A percentile compares a stretch with the other conserved stretches of the same genome.
Evolutionary conservation across 1,284 basidiomycete species (phyloP).

Genomic region (Exobasidium cylindrosporum): DNA sequence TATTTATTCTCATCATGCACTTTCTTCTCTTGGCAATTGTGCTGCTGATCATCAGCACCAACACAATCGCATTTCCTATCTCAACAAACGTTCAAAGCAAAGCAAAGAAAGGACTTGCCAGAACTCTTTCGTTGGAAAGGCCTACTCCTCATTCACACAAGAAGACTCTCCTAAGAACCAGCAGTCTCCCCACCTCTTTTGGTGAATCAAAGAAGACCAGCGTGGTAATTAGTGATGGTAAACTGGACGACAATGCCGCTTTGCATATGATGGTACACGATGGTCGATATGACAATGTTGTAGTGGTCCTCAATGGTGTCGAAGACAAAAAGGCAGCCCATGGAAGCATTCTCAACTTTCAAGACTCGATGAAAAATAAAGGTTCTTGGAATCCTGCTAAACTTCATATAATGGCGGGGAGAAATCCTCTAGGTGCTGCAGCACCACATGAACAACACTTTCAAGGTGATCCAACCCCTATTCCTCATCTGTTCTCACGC

Average conservation of each 20-base stretch:
- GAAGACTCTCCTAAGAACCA: too few species aligned
- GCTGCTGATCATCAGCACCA: too few species aligned
- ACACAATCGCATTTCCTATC: too few species aligned
- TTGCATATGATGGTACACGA: background rate
- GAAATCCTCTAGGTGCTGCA: background rate
- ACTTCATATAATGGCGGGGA: background rate
- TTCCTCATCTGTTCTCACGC: background rate
- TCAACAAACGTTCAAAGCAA: too few species aligned
- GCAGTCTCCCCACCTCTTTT: too few species aligned
- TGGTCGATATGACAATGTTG: background rate
- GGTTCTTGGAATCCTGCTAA: background rate
- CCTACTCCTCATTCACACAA: too few species aligned
- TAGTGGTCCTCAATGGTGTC: background rate
- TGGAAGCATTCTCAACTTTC: background rate
- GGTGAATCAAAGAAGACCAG: background rate
- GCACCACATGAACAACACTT: background rate
- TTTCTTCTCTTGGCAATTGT: too few species aligned
- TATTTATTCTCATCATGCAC: too few species aligned
- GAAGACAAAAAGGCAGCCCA: background rate
- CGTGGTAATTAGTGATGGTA: background rate
- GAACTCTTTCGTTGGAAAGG: too few species aligned
- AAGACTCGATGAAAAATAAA: background rate
- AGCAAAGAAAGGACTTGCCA: too few species aligned
- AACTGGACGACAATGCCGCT: background rate
- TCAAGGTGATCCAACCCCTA: background rate